These are phyloP conservation scores for Biancaea sappan DNA, from an alignment of 306 rosid genomes.

Conservation along the genomic window DNA sequence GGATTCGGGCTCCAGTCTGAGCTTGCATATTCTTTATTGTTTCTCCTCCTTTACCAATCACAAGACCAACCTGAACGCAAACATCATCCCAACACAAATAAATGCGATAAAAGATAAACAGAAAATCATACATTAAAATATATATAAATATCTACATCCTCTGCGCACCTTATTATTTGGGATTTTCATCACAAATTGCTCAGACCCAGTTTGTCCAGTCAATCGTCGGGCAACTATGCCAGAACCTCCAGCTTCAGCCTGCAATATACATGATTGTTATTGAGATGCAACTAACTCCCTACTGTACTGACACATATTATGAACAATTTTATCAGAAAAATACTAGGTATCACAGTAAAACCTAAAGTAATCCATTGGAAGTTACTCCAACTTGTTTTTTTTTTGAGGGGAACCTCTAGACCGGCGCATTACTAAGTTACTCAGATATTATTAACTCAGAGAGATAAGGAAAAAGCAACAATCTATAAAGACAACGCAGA, in stretches of 20 bases:
- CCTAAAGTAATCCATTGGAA: background rate
- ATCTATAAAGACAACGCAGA: background rate
- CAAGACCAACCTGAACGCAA: constrained; percentile 81
- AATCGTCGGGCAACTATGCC: constrained; percentile 65
- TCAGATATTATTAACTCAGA: background rate
- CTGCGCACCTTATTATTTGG: constrained; percentile 86
- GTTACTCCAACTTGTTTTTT: no score
- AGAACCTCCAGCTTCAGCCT: constrained; percentile 98
- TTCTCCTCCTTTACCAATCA: constrained; percentile 98
- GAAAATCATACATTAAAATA: background rate
- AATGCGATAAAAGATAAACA: background rate
- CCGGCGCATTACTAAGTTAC: background rate
- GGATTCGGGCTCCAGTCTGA: constrained; percentile 87
- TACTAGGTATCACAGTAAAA: background rate
- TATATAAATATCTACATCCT: background rate
- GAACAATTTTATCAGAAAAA: background rate
- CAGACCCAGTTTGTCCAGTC: constrained; percentile 78
- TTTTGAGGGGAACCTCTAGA: background rate
- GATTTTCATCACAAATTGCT: constrained; percentile 69
- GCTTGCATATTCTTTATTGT: constrained; percentile 94
- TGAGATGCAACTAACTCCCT: background rate
- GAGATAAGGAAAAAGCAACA: background rate
- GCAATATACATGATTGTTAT: constrained; percentile 20
- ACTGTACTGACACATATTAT: background rate
- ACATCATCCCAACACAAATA: constrained; percentile 11